Percentiles rank a stretch among this genome's conserved stretches.
phyloP scores from a whole-genome alignment of 2,329 filamentous ascomycete species.

The Paecilomyces sp. region DNA sequence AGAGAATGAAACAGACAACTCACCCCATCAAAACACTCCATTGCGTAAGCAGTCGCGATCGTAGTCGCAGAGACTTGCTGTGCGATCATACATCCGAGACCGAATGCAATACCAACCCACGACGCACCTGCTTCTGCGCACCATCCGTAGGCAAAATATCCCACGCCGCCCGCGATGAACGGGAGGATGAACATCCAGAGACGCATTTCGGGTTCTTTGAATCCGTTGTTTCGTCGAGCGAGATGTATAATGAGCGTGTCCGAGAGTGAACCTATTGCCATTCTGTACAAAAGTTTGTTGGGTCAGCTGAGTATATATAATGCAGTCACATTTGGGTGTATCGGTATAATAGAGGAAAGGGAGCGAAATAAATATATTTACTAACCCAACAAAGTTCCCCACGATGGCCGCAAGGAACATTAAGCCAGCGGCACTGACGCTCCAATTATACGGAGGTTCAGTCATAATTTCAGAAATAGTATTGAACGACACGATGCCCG shows the following conservation, averaged over 20 bases:
- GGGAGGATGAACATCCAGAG: constrained; percentile 28
- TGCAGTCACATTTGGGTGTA: no score
- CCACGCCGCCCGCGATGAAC: constrained; percentile 24
- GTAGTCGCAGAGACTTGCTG: constrained; percentile 28
- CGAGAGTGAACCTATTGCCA: constrained; percentile 26
- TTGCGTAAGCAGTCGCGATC: constrained; percentile 30
- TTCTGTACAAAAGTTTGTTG: constrained; percentile 28
- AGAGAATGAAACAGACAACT: background rate
- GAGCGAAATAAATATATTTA: background rate
- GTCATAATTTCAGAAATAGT: constrained; percentile 31
- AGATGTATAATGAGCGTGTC: constrained; percentile 26
- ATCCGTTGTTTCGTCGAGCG: constrained; percentile 25
- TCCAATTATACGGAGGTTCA: constrained; percentile 29
- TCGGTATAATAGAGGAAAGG: no score
- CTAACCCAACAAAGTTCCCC: background rate
- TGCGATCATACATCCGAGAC: constrained; percentile 32
- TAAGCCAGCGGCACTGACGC: constrained; percentile 22
- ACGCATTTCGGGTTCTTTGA: constrained; percentile 33
- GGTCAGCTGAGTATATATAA: background rate
- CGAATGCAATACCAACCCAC: constrained; percentile 30
- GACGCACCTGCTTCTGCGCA: constrained; percentile 24
- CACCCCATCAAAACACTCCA: constrained; percentile 34
- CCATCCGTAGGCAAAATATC: constrained; percentile 35
- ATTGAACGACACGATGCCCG: constrained; percentile 34
- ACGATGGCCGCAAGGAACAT: constrained; percentile 27